phyloP scores from a whole-genome alignment of 768 basidiomycete genomes.

The Mrakia gelida region DNA sequence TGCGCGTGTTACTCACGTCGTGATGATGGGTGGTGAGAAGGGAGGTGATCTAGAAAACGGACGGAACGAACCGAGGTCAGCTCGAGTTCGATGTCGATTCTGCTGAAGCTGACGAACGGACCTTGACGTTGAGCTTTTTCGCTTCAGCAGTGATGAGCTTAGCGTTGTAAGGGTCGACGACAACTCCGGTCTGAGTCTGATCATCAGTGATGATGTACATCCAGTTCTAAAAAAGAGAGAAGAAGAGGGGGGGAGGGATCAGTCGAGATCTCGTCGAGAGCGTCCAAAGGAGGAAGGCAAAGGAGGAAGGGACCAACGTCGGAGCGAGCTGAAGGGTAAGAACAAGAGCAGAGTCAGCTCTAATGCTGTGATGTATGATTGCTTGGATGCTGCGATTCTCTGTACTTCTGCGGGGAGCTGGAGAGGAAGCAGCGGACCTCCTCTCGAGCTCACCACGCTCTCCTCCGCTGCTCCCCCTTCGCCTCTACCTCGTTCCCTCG shows the following conservation, averaged over 20 bases:
- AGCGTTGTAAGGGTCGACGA: conserved; percentile 29
- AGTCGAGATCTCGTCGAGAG: not conserved
- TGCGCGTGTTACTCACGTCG: not conserved
- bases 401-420: too few species aligned
- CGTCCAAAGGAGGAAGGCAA: too few species aligned
- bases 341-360: not conserved
- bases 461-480: not conserved
- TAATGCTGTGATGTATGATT: not conserved
- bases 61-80: not conserved
- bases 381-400: not conserved
- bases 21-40: conserved; percentile 33
- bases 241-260: not conserved
- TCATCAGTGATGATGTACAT: conserved; percentile 30
- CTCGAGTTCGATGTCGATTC: not conserved
- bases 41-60: conserved; percentile 20
- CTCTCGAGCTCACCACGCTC: not conserved
- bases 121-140: conserved; percentile 23
- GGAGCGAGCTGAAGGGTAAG: not conserved
- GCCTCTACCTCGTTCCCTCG: not conserved
- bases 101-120: not conserved
- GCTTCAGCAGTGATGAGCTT: conserved; percentile 23
- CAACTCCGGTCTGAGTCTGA: conserved; percentile 5
- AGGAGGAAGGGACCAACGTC: not conserved
- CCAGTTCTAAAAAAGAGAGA: conserved; percentile 21
- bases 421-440: not conserved